Conservation (phyloP, 2,329 filamentous ascomycete species). For the Anisogramma anomala region DNA sequence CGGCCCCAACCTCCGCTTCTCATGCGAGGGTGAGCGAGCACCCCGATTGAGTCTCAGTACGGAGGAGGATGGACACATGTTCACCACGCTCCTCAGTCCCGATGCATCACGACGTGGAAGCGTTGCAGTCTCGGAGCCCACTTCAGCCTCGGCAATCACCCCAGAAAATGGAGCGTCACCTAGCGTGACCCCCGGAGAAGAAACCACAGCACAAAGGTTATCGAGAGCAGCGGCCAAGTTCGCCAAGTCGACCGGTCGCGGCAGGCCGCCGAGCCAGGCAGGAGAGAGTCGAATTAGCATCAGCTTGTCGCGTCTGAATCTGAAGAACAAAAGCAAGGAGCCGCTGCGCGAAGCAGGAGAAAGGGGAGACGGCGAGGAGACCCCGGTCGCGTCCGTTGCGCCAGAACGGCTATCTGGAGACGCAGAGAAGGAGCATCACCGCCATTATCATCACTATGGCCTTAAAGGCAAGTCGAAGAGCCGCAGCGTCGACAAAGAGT, state of each 20-base stretch:
- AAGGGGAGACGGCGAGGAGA: constrained; percentile 12
- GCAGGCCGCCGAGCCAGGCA: constrained; percentile 46
- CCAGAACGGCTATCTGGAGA: constrained; percentile 9
- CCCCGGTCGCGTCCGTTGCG: constrained; percentile 6
- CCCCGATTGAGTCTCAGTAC: constrained; percentile 36
- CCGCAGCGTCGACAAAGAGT: constrained; percentile 19
- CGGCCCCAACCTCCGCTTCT: constrained; percentile 42
- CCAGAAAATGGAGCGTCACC: constrained; percentile 26
- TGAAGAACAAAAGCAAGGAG: constrained; percentile 43
- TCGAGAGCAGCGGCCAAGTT: constrained; percentile 48
- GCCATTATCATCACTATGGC: constrained; percentile 21
- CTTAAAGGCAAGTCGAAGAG: constrained; percentile 28
- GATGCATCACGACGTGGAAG: constrained; percentile 39
- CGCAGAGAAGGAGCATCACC: constrained; percentile 18
- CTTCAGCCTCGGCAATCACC: constrained; percentile 8
- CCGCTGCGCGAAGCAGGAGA: constrained; percentile 24
- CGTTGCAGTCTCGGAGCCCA: constrained; percentile 35
- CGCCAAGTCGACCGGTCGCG: constrained; percentile 33
- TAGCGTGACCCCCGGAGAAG: constrained; percentile 37
- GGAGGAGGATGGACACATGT: constrained; percentile 28
- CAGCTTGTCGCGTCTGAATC: constrained; percentile 44
- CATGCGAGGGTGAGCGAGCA: constrained; percentile 40
- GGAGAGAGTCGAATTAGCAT: constrained; percentile 47
- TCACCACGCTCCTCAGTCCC: constrained; percentile 19
- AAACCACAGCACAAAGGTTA: constrained; percentile 40